These are phyloP conservation scores for Hymenoscyphus fructigenus DNA, from an alignment of 2,329 filamentous ascomycete genomes.

Conservation along the genomic window DNA sequence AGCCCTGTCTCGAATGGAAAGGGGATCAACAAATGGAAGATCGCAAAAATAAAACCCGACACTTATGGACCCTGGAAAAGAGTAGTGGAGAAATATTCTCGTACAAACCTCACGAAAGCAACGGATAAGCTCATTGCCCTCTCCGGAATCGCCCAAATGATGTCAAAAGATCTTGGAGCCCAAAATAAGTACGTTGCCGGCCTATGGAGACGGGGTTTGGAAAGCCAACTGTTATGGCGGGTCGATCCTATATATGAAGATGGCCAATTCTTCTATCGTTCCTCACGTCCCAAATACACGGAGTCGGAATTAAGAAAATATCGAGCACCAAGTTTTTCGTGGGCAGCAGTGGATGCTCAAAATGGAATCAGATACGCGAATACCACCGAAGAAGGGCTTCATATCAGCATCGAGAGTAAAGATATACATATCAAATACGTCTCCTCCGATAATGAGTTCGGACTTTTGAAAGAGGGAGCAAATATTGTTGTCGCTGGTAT, in stretches of 20 bases:
- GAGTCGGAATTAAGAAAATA: not conserved
- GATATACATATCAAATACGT: constrained; percentile 6
- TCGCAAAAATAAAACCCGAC: not conserved
- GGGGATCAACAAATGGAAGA: not conserved
- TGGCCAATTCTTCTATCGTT: constrained; percentile 10
- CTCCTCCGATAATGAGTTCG: constrained; percentile 10
- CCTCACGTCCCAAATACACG: constrained; percentile 8
- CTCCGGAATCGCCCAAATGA: constrained; percentile 14
- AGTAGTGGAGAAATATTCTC: constrained; percentile 17
- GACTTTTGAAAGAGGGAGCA: constrained; percentile 11
- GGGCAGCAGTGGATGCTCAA: constrained; percentile 18
- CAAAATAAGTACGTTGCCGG: constrained; percentile 10
- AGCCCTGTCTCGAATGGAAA: not conserved
- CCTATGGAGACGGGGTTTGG: constrained; percentile 6
- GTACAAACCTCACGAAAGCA: not conserved
- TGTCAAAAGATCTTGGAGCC: constrained; percentile 4
- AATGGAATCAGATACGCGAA: constrained; percentile 16
- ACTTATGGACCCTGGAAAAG: constrained; percentile 15
- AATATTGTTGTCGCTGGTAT: constrained; percentile 12
- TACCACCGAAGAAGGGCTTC: constrained; percentile 7
- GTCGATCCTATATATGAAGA: constrained; percentile 15
- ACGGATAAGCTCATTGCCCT: constrained; percentile 13
- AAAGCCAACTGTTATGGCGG: constrained; percentile 12
- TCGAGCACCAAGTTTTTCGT: constrained; percentile 20
- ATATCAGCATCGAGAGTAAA: constrained; percentile 2